Evolutionary conservation across 1,284 basidiomycete genomes (phyloP), one percentile per base, ranked within the genome.

Genomic region (Nidula niveotomentosa): DNA sequence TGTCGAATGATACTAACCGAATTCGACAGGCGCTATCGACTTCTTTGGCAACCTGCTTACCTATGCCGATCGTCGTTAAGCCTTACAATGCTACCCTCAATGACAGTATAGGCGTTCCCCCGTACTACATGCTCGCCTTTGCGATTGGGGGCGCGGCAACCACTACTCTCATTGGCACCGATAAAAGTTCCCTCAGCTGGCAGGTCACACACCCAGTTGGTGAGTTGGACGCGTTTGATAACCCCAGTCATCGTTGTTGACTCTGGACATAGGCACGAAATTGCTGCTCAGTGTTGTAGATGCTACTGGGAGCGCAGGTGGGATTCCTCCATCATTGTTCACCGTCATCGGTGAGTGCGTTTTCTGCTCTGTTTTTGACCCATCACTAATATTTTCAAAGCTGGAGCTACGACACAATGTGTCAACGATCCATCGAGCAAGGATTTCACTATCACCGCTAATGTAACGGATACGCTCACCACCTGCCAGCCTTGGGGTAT

Each of bases 101-200:
- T 46, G 45, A 18, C 12, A 55, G 43, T 8, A 55, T 41, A 35
- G 75, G 72, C 0, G 56, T 66, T 2, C 69, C 77, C 2, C 78
- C 77, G 2, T 82, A 74, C 57, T 79, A 75, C 59, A 73, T 82
- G 72, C 66, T 76, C 13, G 76, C 77, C 0, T 73, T 75, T 36
- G 72, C 74, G 37, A 49, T 65, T 3, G 65, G 66, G 5, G 77
- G 76, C 5, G 64, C 70, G 1, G 71, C 77, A 0, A 72, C 70
- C 1, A 72, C 72, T 13, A 68, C 65, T 7, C 51, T 65, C n/a
- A 65, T 79, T 23, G 78, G 77, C 18, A 62, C 63, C 8, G 67
- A 75, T 51, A 63, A 65, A 2, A 60, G 51, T 23, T 62, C 69
- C 18, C 57, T 79, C 18, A 63, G 58, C 6, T 81, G 76, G 74